A percentile compares a stretch with the other conserved stretches of the same genome.
Evolutionary conservation across 1,284 basidiomycete species (phyloP).

Genomic region (Heterobasidion occidentale): DNA sequence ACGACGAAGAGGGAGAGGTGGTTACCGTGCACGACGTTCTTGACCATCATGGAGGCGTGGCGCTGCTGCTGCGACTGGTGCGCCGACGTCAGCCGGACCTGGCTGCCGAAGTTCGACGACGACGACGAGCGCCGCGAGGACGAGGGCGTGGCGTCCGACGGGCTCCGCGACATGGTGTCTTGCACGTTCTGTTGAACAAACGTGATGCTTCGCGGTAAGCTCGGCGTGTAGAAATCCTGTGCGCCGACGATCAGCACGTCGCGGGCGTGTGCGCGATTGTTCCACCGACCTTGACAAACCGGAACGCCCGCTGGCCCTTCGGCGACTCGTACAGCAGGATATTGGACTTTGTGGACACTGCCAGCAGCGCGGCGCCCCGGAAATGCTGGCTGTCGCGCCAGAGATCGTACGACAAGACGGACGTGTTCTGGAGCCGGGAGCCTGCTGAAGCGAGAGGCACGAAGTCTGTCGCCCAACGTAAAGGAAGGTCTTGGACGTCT

Average conservation of each 20-base stretch:
- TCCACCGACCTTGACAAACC: conserved; percentile 59
- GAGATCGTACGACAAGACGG: conserved; percentile 59
- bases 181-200: conserved; percentile 65
- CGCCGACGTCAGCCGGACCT: conserved; percentile 17
- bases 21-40: conserved; percentile 41
- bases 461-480: conserved; percentile 77
- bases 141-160: conserved; percentile 29
- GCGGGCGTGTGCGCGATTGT: conserved; percentile 1
- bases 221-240: conserved; percentile 76
- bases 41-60: conserved; percentile 9
- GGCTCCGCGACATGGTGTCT: conserved; percentile 37
- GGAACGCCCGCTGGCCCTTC: conserved; percentile 72
- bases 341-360: conserved; percentile 64
- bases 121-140: conserved; percentile 8
- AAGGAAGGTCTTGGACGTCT: conserved; percentile 63
- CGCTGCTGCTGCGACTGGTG: conserved; percentile 9
- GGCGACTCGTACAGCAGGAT: conserved; percentile 74
- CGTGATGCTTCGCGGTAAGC: conserved; percentile 49
- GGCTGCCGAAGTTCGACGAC: conserved; percentile 11
- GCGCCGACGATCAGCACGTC: neutral
- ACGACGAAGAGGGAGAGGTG: conserved; percentile 70
- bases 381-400: conserved; percentile 47
- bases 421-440: conserved; percentile 51
- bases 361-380: conserved; percentile 56
- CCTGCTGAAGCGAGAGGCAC: conserved; percentile 61